Evolutionary conservation across 2,329 filamentous ascomycete species (phyloP).

Genomic region (Cryoendolithus antarcticus): DNA sequence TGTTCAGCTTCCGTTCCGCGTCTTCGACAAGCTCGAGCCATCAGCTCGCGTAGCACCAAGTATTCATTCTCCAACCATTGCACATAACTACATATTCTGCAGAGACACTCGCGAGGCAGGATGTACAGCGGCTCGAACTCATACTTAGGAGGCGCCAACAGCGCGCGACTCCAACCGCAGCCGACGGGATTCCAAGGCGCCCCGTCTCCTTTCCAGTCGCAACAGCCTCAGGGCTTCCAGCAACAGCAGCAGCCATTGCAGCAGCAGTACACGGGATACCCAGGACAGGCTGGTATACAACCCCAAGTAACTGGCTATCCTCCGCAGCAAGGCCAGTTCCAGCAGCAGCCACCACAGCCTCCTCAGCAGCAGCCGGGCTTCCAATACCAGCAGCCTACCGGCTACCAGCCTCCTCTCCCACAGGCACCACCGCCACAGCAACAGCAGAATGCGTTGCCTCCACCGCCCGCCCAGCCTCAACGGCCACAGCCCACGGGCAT

Average conservation of each 20-base stretch:
- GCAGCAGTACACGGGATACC: conserved; percentile 57
- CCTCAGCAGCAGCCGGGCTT: conserved; percentile 18
- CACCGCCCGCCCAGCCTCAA: conserved; percentile 32
- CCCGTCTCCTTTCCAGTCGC: conserved; percentile 42
- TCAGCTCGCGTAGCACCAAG: no score
- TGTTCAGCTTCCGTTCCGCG: no score
- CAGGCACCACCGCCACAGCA: conserved; percentile 12
- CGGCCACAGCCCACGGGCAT: conserved; percentile 44
- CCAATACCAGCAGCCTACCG: conserved; percentile 31
- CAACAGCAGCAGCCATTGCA: conserved; percentile 40
- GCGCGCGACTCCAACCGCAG: conserved; percentile 47
- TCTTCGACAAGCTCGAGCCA: no score
- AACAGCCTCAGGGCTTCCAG: conserved; percentile 41
- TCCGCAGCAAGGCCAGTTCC: conserved; percentile 23
- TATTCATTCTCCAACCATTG: no score
- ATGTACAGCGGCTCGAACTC: conserved; percentile 91
- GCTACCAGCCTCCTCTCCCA: conserved; percentile 41
- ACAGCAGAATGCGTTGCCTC: conserved; percentile 49
- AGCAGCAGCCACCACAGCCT: conserved; percentile 29
- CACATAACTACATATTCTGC: no score
- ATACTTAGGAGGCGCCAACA: conserved; percentile 68
- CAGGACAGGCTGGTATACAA: conserved; percentile 23
- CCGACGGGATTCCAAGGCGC: conserved; percentile 42
- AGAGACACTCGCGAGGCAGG: conserved; percentile 12
- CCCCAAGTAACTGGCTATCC: conserved; percentile 24